Base-by-base conservation (phyloP, 352 stramenopile species). In the Pythium aphanidermatum region DNA sequence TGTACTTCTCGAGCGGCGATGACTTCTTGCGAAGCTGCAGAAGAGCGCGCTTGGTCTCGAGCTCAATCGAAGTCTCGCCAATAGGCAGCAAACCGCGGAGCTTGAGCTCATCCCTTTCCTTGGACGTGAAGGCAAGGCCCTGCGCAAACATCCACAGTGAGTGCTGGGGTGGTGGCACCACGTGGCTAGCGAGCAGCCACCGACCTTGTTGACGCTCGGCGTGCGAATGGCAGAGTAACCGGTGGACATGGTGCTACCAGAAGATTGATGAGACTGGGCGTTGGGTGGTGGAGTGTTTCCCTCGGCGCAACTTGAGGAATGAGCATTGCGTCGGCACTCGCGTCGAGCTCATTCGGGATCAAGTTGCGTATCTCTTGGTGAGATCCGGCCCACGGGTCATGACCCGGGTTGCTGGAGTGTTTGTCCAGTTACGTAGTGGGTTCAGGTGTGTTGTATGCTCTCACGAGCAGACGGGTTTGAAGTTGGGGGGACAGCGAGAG, bases 1-100 rank as follows among this genome's bases (percentile, higher is more conserved):
- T 70, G 72, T 97, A 95, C 74, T 98, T 98, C 31, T 88, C 74
- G 32, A 98, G 87, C 41, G 83, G 79, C 19, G 72, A 92, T 20
- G 66, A 45, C 59, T 95, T 91, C 36, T 65, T 74, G 45, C 91
- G 74, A 25, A 98, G 64, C 51, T 86, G 73, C 39, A 76, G 45
- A 35, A 97, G 70, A 21, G 96, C 88, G 21, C 88, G 74, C 54
- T 95, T 65, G 48, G 86, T 90, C 62, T 98, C 92, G 9, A 94
- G 60, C 46, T 91, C 63, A 36, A 93, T 86, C 24, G 88, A 87
- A 26, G 80, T 69, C 41, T 93, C 68, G 25, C 68, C 79, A 5
- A 75, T 73, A 9, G 95, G 95, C 25, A 98, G 43, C 21, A 98
- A 68, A n/a, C 95, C 95, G 30, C 85, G 83, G 32, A 98, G 80